Conservation (phyloP, 2,329 filamentous ascomycete species). For the Phyllosticta citribraziliensis region DNA sequence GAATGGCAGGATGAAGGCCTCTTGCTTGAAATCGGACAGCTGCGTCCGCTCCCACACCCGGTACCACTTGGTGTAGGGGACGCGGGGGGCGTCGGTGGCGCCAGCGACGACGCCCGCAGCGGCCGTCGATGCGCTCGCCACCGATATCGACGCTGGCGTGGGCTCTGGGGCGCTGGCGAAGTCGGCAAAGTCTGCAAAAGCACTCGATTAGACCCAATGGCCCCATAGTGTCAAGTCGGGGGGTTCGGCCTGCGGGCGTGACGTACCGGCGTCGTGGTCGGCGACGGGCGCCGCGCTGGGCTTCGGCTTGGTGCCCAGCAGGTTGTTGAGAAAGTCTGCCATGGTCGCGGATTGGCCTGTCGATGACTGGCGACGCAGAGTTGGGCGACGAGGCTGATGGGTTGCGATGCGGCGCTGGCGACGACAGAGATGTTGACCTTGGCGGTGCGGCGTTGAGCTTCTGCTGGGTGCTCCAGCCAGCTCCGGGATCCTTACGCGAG, state of each 20-base stretch:
- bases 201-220: slow-evolving; percentile 11
- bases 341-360: slow-evolving; percentile 20
- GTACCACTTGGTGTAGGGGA: slow-evolving; percentile 90
- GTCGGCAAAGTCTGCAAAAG: slow-evolving; percentile 73
- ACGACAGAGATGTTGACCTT: neutral
- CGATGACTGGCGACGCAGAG: neutral
- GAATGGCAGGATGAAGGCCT: slow-evolving; percentile 70
- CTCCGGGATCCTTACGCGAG: neutral
- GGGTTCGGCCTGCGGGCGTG: slow-evolving; percentile 11
- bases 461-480: neutral
- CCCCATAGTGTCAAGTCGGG: neutral
- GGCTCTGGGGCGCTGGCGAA: slow-evolving; percentile 73
- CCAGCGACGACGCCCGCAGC: slow-evolving; percentile 28
- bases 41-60: slow-evolving; percentile 86
- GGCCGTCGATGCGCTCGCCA: slow-evolving; percentile 30
- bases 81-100: slow-evolving; percentile 37
- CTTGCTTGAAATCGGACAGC: slow-evolving; percentile 73
- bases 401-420: neutral
- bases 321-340: slow-evolving; percentile 52
- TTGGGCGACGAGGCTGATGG: neutral
- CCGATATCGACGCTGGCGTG: slow-evolving; percentile 38
- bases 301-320: slow-evolving; percentile 57
- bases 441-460: neutral
- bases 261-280: slow-evolving; percentile 55
- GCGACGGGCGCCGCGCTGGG: slow-evolving; percentile 42